A percentile compares a stretch with the other conserved stretches of the same genome.
phyloP scores from a whole-genome alignment of 352 stramenopile genomes.

The Globisporangium yorkense region DNA sequence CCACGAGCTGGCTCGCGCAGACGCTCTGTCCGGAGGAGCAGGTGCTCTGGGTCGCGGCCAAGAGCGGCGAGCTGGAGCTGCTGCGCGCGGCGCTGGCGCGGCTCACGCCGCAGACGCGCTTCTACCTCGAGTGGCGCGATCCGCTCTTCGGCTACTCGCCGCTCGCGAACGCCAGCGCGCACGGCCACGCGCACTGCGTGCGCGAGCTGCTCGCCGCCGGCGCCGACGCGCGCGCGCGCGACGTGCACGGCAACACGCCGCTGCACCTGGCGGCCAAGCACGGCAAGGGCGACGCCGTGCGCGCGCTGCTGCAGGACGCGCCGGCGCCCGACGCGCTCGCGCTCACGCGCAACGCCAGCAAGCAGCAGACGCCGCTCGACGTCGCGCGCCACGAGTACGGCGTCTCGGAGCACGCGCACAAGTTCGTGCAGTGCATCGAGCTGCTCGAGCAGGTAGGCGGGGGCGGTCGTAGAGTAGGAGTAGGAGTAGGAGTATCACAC shows the following conservation, averaged over 20 bases:
- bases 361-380: slow-evolving; percentile 63
- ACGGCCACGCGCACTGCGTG: slow-evolving; percentile 62
- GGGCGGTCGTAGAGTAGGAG: no score
- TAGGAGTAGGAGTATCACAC: no score
- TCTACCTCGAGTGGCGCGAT: slow-evolving; percentile 70
- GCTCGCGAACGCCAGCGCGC: slow-evolving; percentile 49
- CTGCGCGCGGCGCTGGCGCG: slow-evolving; percentile 43
- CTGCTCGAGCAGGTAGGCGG: slow-evolving; percentile 65
- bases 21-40: slow-evolving; percentile 70
- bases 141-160: slow-evolving; percentile 57
- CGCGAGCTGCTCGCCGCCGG: slow-evolving; percentile 44
- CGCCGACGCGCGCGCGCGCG: slow-evolving; percentile 50
- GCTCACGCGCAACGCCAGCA: slow-evolving; percentile 43
- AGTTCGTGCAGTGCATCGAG: slow-evolving; percentile 67
- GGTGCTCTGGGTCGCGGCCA: slow-evolving; percentile 67
- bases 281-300: slow-evolving; percentile 67
- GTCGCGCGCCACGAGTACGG: slow-evolving; percentile 57
- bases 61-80: slow-evolving; percentile 50
- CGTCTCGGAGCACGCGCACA: slow-evolving; percentile 25
- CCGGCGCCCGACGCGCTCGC: slow-evolving; percentile 39
- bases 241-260: slow-evolving; percentile 56
- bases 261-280: slow-evolving; percentile 55
- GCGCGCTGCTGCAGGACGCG: slow-evolving; percentile 33
- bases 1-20: slow-evolving; percentile 68
- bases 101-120: slow-evolving; percentile 50